Base-by-base conservation (phyloP, 2,329 filamentous ascomycete species). In the Colletotrichum camelliae region DNA sequence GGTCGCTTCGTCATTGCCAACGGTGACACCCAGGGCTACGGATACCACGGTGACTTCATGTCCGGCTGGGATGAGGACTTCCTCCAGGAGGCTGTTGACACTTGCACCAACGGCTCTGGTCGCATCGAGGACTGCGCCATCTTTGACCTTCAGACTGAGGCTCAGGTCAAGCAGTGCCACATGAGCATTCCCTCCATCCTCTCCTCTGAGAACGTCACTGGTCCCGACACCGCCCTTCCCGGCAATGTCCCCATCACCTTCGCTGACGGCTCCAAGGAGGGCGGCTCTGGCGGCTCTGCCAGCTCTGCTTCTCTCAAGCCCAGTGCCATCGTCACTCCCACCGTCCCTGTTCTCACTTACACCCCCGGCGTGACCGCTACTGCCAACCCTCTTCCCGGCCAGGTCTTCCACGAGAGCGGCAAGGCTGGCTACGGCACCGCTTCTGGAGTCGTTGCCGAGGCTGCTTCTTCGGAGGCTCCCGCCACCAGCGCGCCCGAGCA, bases 1-100 rank as follows among this genome's bases (percentile, higher is more conserved):
- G 95, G 95, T 68, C 84, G 92, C 78, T 98, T 97, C 81, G 88
- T 96, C 66, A 85, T 97, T 67, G 87, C 95, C 65, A 96, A 96
- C 79, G 95, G 95, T 77, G 96, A 98, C 80, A 88, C 91, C 31
- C 93, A 93, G 79, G 93, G 95, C 64, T 94, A 89, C 79, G 93
- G 94, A 43, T 95, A 95, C 82, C 91, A 97, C 81, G 95, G 89
- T 65, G 95, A 97, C 81, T 96, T 96, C 85, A 92, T 96, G 80
- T 93, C 90, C 81, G 95, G 94, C 33, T 97, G 95, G 95, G 90
- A 96, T 3, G 81, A 86, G 10, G 86, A 87, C 5, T 92, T 95
- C 84, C 89, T 97, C 43, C 92, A 96, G 83, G 67, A 89, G 7
- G 95, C 95, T n/a, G 88, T 96, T 77, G 84, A 96, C 62, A 90